Evolutionary conservation across 768 basidiomycete genomes (phyloP).

Genomic region (Paxillus involutus): DNA sequence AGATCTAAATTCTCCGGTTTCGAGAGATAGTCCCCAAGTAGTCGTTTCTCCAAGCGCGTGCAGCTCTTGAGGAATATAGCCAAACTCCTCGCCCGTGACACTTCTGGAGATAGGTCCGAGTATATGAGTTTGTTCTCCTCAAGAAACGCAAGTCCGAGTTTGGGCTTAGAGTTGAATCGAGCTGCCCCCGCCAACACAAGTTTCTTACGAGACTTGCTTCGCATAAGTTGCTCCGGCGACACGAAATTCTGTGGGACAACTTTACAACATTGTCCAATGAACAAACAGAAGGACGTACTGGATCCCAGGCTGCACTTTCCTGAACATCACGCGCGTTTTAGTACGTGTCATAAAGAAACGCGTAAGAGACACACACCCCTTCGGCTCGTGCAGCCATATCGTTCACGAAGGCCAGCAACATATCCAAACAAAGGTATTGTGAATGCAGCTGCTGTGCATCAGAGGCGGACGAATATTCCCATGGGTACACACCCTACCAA

Average conservation of each 20-base stretch:
- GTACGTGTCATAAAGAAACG: constrained; percentile 5
- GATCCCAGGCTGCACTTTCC: constrained; percentile 58
- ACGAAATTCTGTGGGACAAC: constrained; percentile 47
- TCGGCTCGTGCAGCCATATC: constrained; percentile 76
- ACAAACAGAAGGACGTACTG: constrained; percentile 40
- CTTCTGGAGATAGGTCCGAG: constrained; percentile 53
- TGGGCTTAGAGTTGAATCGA: constrained; percentile 92
- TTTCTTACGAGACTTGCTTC: constrained; percentile 82
- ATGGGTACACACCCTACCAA: constrained; percentile 75
- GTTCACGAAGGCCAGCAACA: constrained; percentile 82
- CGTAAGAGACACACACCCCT: constrained; percentile 34
- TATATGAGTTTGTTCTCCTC: constrained; percentile 93
- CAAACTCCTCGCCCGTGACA: constrained; percentile 64
- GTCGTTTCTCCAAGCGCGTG: constrained; percentile 85
- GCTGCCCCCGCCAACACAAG: constrained; percentile 79
- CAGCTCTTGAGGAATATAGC: constrained; percentile 86
- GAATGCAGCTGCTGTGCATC: constrained; percentile 72
- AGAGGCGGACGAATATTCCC: constrained; percentile 53
- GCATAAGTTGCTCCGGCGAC: constrained; percentile 54
- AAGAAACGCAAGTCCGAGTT: constrained; percentile 83
- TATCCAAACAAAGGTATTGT: constrained; percentile 86
- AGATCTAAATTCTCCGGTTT: constrained; percentile 84
- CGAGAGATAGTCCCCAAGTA: constrained; percentile 92
- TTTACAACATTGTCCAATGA: constrained; percentile 3
- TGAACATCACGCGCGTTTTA: constrained; percentile 23